Conservation (phyloP, 352 stramenopile species). For the Globisporangium iwayamae region DNA sequence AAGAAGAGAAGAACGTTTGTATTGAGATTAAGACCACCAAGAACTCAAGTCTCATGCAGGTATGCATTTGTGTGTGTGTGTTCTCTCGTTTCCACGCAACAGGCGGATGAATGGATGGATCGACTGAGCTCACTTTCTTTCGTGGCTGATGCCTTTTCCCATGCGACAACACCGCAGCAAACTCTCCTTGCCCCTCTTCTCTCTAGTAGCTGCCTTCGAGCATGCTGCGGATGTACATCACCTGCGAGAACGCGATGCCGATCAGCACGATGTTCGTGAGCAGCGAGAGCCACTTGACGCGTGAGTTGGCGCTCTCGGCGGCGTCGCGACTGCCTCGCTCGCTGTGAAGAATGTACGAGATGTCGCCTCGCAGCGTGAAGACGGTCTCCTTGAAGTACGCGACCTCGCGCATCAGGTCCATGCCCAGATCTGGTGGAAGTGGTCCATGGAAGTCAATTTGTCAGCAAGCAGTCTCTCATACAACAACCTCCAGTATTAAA, state of each 20-base stretch:
- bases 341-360: constrained; percentile 77
- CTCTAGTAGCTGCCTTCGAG: constrained; percentile 70
- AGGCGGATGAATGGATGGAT: background rate
- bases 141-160: background rate
- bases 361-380: constrained; percentile 71
- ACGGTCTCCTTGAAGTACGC: constrained; percentile 77
- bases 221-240: constrained; percentile 83
- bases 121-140: background rate
- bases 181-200: background rate
- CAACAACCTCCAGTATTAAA: background rate
- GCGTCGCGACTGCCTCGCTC: constrained; percentile 74
- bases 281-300: constrained; percentile 83
- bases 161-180: background rate
- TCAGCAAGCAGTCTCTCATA: background rate
- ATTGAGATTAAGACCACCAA: background rate
- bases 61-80: constrained; percentile 2
- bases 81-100: background rate
- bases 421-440: constrained; percentile 36
- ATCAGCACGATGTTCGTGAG: constrained; percentile 78
- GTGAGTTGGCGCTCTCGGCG: constrained; percentile 70
- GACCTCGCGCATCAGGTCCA: constrained; percentile 82
- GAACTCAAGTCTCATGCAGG: background rate
- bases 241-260: constrained; percentile 71
- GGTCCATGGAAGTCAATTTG: background rate
- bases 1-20: background rate